phyloP scores from a whole-genome alignment of 768 basidiomycete species.

The Boletus speciosus region DNA sequence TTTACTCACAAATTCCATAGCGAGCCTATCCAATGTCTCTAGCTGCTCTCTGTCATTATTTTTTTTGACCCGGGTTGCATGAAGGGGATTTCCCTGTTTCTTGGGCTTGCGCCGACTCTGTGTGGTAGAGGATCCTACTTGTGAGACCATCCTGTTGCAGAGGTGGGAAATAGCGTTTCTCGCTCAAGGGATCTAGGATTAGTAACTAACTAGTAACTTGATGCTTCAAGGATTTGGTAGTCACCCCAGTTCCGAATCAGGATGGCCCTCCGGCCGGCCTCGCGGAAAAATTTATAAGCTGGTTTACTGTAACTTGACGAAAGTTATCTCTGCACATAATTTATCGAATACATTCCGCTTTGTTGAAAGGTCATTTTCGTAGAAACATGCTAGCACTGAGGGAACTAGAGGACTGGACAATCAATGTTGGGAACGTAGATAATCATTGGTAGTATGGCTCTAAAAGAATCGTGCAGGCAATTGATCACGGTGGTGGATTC shows the following conservation, averaged over 20 bases:
- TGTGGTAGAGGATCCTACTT: slow-evolving; percentile 17
- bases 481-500: background rate
- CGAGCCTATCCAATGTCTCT: slow-evolving; percentile 47
- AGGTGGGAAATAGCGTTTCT: background rate
- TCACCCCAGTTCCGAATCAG: no score
- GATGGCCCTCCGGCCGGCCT: no score
- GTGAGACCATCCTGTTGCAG: slow-evolving; percentile 13
- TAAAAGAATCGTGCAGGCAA: no score
- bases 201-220: no score
- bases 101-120: slow-evolving; percentile 11
- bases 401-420: no score
- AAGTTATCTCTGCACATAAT: no score
- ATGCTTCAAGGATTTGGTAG: no score
- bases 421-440: no score
- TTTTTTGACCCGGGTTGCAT: slow-evolving; percentile 39
- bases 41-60: slow-evolving; percentile 47
- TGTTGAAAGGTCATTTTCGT: background rate
- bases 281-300: no score
- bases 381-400: background rate
- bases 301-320: no score
- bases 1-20: slow-evolving; percentile 47
- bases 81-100: slow-evolving; percentile 13
- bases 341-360: no score
- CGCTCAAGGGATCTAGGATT: background rate
- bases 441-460: no score